Evolutionary conservation across 495 filamentous ascomycete species (phyloP), one percentile per base, ranked within the genome.

Genomic region (Emericellopsis terricola): DNA sequence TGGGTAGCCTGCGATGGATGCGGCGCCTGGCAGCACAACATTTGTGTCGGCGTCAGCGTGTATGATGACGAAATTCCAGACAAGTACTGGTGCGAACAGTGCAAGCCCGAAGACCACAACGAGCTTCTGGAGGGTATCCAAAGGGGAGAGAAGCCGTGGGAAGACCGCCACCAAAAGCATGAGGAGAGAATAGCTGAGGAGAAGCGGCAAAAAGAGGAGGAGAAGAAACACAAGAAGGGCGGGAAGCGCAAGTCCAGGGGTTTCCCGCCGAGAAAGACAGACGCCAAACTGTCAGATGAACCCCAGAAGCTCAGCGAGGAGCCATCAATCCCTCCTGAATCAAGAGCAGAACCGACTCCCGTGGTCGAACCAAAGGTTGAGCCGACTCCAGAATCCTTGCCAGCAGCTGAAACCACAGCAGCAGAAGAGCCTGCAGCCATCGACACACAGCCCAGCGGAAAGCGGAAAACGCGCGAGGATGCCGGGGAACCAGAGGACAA

Each of bases 1-100:
- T 74, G 72, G 71, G 91, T 96, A 46, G 77, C 78, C 44, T 97
- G 89, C 56, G 89, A 97, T 46, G 67, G 62, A 21, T 97, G 89
- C 47, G 70, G 71, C 18, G 84, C 76, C 30, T 97, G 89, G 89
- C 89, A 97, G 53, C 89, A 97, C 50, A 92, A 91, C 46, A 73
- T 85, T 42, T 97, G 89, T 51, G 84, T 97, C 71, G 84, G 81
- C 18, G 64, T 93, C 39, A 72, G 73, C 38, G 76, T 82, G 41
- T 74, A 73, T 38, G 69, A 78, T 11, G 73, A 81, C 23, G 69
- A 80, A 40, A 57, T 82, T 40, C 79, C 79, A 19, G 64, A 68
- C 44, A 56, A 77, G 47, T 97, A 96, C 57, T 85, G 73, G 50
- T 97, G 89, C 50, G 89, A 97, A 51, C 59, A 75, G 50, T 97